phyloP scores from a whole-genome alignment of 2,329 filamentous ascomycete genomes.

The Pseudocercospora cruenta region DNA sequence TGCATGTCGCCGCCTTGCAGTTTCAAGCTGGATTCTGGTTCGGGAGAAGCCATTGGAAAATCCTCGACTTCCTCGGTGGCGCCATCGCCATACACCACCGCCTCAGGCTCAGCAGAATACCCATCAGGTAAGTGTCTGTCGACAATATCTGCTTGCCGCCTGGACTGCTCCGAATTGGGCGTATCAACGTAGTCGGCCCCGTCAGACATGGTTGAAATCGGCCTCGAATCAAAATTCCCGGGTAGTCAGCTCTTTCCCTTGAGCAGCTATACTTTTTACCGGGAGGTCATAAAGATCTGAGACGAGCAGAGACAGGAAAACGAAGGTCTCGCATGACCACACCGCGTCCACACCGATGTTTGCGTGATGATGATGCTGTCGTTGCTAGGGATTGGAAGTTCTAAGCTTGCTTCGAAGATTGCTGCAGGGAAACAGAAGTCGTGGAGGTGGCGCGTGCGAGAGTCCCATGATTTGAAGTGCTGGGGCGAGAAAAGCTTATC shows the following conservation, averaged over 20 bases:
- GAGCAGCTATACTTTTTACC: background rate
- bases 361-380: slow-evolving; percentile 1
- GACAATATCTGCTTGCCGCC: slow-evolving; percentile 38
- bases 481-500: background rate
- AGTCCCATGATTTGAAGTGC: background rate
- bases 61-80: slow-evolving; percentile 15
- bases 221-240: background rate
- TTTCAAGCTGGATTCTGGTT: slow-evolving; percentile 66
- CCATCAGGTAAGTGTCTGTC: slow-evolving; percentile 41
- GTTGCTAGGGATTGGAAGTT: background rate
- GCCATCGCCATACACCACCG: slow-evolving; percentile 26
- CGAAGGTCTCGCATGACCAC: slow-evolving; percentile 10
- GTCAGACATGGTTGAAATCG: slow-evolving; percentile 18
- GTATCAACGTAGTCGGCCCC: slow-evolving; percentile 23
- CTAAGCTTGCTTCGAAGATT: background rate
- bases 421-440: background rate
- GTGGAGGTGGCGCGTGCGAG: background rate
- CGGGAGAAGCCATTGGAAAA: slow-evolving; percentile 10
- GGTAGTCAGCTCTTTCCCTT: background rate
- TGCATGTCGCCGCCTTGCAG: slow-evolving; percentile 79
- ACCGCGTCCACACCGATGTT: background rate
- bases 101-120: slow-evolving; percentile 39
- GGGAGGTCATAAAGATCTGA: slow-evolving; percentile 13
- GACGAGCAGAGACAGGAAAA: slow-evolving; percentile 12
- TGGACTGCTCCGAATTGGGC: slow-evolving; percentile 26